These are phyloP conservation scores for Cyclotella sp. DNA, from an alignment of 108 stramenopile species.

Conservation along the genomic window DNA sequence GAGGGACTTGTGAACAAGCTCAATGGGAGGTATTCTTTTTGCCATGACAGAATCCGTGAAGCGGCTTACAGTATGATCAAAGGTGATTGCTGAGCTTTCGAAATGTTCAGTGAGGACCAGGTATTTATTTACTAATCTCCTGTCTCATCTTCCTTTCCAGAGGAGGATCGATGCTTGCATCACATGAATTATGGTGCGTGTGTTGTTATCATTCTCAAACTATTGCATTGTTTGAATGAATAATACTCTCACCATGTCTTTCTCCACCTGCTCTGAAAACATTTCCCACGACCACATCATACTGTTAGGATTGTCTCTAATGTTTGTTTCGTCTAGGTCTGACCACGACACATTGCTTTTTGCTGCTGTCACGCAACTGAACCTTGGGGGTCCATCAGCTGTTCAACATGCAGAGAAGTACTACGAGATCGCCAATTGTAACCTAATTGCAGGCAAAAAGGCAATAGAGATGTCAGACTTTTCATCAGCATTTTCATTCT, in stretches of 20 bases:
- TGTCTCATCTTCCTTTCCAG: too few species aligned
- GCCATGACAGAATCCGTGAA: constrained; percentile 29
- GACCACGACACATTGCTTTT: constrained; percentile 7
- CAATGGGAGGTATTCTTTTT: constrained; percentile 20
- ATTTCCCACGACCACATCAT: too few species aligned
- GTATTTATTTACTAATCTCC: background rate
- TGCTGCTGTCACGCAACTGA: constrained; percentile 17
- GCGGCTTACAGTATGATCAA: constrained; percentile 31
- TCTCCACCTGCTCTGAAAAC: too few species aligned
- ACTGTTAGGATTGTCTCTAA: background rate
- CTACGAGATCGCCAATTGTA: background rate
- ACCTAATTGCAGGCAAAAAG: constrained; percentile 25
- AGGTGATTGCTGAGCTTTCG: background rate
- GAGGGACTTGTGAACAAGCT: constrained; percentile 30
- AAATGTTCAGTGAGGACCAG: too few species aligned
- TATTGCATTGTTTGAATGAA: too few species aligned
- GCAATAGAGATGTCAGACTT: constrained; percentile 29
- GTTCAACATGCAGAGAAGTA: constrained; percentile 6
- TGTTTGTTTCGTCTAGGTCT: background rate
- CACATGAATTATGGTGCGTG: constrained; percentile 14
- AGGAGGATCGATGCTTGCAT: constrained; percentile 13
- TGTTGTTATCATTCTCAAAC: too few species aligned
- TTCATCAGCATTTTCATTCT: constrained; percentile 8
- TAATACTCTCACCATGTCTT: too few species aligned
- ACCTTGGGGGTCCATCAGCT: constrained; percentile 12